These are phyloP conservation scores for Letharia columbiana DNA, from an alignment of 495 filamentous ascomycete genomes.

Conservation along the genomic window DNA sequence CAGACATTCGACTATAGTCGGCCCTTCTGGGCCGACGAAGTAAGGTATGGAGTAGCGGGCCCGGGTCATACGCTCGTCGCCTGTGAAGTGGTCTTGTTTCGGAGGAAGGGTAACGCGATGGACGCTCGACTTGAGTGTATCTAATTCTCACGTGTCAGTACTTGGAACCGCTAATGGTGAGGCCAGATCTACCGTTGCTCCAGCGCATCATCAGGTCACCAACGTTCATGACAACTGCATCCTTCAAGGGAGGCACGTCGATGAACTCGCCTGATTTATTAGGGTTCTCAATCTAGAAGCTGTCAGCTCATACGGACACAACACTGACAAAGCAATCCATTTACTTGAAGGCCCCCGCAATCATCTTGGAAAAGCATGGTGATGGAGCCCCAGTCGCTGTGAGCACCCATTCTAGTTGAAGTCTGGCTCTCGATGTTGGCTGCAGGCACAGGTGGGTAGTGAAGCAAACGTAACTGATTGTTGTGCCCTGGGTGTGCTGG, in stretches of 20 bases:
- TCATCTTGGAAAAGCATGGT: conserved; percentile 47
- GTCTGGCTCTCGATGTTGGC: conserved; percentile 37
- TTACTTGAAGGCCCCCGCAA: conserved; percentile 40
- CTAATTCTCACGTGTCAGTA: conserved; percentile 9
- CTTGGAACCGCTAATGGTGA: too few species aligned
- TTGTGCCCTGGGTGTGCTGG: conserved; percentile 48
- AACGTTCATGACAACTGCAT: conserved; percentile 58
- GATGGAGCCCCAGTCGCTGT: conserved; percentile 44
- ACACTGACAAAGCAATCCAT: background rate
- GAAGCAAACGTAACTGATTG: conserved; percentile 56
- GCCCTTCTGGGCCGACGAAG: conserved; percentile 40
- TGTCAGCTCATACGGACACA: background rate
- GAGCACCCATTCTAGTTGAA: conserved; percentile 46
- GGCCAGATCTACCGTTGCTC: conserved; percentile 44
- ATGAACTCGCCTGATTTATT: conserved; percentile 42
- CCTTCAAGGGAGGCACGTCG: conserved; percentile 44
- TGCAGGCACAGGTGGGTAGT: conserved; percentile 54
- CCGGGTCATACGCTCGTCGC: conserved; percentile 37
- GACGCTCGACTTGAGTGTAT: conserved; percentile 45
- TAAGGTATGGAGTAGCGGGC: conserved; percentile 53
- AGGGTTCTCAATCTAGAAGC: conserved; percentile 46
- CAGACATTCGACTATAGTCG: conserved; percentile 38
- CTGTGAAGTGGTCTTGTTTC: conserved; percentile 22
- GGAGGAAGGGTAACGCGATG: conserved; percentile 41
- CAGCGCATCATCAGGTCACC: conserved; percentile 56